These are phyloP conservation scores for Micractinium sp. DNA, from an alignment of 139 green algal species.

Conservation along the genomic window DNA sequence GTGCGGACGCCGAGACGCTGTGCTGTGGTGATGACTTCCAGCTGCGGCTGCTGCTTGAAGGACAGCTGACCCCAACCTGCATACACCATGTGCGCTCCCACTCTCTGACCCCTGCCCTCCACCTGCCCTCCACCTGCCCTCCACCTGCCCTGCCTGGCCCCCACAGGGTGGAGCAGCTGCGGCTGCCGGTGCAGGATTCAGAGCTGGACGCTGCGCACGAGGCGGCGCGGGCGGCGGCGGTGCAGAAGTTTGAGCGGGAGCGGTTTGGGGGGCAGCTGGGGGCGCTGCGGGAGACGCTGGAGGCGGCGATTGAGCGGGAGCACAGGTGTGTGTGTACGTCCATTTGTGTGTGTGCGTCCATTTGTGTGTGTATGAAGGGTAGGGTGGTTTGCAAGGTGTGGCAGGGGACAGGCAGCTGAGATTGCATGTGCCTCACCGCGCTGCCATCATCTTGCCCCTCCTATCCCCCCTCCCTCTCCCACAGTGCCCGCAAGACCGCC, in stretches of 20 bases:
- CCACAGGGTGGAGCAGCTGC: constrained; percentile 40
- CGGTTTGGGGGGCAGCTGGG: constrained; percentile 59
- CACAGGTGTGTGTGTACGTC: constrained; percentile 18
- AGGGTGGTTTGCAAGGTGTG: too few species aligned
- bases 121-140: too few species aligned
- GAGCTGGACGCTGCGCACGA: constrained; percentile 41
- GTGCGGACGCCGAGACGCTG: too few species aligned
- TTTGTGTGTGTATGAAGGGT: not conserved
- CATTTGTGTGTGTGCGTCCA: too few species aligned
- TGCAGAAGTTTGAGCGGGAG: constrained; percentile 54
- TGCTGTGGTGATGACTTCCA: too few species aligned
- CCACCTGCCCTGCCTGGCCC: too few species aligned
- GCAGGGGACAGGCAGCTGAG: too few species aligned
- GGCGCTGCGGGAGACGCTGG: constrained; percentile 52
- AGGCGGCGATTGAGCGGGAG: constrained; percentile 53
- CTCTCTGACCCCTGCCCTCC: too few species aligned
- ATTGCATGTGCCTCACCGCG: too few species aligned
- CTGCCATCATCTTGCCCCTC: not conserved
- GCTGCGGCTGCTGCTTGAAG: too few species aligned
- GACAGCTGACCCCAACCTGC: too few species aligned
- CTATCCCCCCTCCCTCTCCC: not conserved
- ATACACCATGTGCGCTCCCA: too few species aligned
- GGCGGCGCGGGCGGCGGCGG: constrained; percentile 18
- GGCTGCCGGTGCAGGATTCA: constrained; percentile 61
- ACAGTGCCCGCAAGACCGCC: constrained; percentile 30